A percentile compares a stretch with the other conserved stretches of the same genome.
These are phyloP conservation scores for Alternaria sp. DNA, from an alignment of 2,329 filamentous ascomycete genomes.

Conservation along the genomic window DNA sequence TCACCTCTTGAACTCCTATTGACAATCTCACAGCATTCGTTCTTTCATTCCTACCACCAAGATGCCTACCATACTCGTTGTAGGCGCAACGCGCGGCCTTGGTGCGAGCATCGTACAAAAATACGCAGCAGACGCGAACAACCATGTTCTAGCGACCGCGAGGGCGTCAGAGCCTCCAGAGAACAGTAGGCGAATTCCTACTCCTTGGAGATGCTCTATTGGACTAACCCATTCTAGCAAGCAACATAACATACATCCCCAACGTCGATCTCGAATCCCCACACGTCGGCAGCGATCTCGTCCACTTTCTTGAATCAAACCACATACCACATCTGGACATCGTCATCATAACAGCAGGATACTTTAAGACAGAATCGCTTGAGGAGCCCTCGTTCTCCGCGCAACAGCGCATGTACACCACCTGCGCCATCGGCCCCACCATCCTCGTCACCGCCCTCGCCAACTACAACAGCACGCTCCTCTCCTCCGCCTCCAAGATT, in stretches of 20 bases:
- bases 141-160: slow-evolving; percentile 66
- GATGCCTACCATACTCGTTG: slow-evolving; percentile 61
- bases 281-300: slow-evolving; percentile 48
- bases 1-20: not conserved
- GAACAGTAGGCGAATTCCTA: slow-evolving; percentile 18
- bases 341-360: slow-evolving; percentile 71
- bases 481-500: slow-evolving; percentile 58
- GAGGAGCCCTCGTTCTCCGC: slow-evolving; percentile 69
- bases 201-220: fast-evolving
- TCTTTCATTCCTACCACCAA: not conserved
- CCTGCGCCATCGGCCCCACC: slow-evolving; percentile 68
- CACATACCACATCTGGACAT: slow-evolving; percentile 50
- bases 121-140: slow-evolving; percentile 57
- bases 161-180: slow-evolving; percentile 57
- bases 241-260: slow-evolving; percentile 63
- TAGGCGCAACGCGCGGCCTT: slow-evolving; percentile 73
- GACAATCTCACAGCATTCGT: not conserved
- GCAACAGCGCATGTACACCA: slow-evolving; percentile 74
- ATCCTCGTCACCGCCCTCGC: slow-evolving; percentile 70
- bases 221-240: slow-evolving; percentile 15
- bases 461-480: slow-evolving; percentile 50
- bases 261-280: slow-evolving; percentile 60
- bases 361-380: slow-evolving; percentile 72
- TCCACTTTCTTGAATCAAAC: slow-evolving; percentile 55
- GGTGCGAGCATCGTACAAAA: slow-evolving; percentile 66